A percentile compares a stretch with the other conserved stretches of the same genome.
Conservation (phyloP, 2,329 filamentous ascomycete species). For the Monilinia fructicola region DNA sequence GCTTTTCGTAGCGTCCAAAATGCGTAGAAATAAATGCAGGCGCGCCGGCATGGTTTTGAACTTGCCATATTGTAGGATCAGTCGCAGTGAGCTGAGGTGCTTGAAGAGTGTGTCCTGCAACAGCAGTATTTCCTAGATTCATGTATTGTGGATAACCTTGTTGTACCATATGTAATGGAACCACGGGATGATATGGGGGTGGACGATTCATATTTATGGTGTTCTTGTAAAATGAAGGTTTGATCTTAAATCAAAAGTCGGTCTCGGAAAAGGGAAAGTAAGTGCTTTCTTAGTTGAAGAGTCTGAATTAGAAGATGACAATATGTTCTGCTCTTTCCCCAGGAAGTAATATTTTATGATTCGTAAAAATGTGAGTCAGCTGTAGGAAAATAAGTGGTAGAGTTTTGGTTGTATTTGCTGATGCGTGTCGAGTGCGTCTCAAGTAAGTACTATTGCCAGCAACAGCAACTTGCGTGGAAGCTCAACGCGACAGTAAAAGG, state of each 20-base stretch:
- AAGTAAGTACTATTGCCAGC: neutral
- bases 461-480: conserved; percentile 9
- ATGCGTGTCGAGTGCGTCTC: neutral
- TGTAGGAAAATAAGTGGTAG: neutral
- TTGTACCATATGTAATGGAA: neutral
- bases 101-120: neutral
- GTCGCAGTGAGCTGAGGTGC: neutral
- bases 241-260: neutral
- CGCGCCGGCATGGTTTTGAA: conserved; percentile 10
- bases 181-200: neutral
- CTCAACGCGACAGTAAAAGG: conserved; percentile 3
- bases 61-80: conserved; percentile 11
- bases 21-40: conserved; percentile 33
- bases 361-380: neutral
- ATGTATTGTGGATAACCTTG: neutral
- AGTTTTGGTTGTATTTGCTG: neutral
- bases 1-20: conserved; percentile 23
- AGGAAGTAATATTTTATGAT: neutral
- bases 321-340: neutral
- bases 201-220: neutral
- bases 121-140: neutral
- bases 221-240: neutral
- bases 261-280: neutral
- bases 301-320: neutral
- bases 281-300: neutral